phyloP scores from a whole-genome alignment of 2,329 filamentous ascomycete genomes.

The Colletotrichum sidae region DNA sequence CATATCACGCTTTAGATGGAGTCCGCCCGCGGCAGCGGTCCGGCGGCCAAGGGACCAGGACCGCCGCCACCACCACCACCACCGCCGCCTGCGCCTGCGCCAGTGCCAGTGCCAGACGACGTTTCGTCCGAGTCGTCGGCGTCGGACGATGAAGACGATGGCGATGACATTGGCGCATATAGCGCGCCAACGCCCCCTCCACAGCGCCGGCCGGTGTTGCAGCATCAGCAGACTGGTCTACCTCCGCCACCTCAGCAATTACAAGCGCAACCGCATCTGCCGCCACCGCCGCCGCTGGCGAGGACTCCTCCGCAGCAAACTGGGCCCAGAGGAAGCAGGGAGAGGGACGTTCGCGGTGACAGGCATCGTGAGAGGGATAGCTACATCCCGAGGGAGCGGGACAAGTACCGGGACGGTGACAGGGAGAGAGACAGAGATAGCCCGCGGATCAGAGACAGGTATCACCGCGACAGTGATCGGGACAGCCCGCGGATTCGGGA shows the following conservation, averaged over 20 bases:
- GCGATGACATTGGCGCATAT: conserved; percentile 27
- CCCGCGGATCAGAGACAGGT: conserved; percentile 25
- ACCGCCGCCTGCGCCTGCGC: not conserved
- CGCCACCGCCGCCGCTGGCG: conserved; percentile 2
- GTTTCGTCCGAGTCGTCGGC: conserved; percentile 23
- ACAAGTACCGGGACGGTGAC: conserved; percentile 30
- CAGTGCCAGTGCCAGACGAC: conserved; percentile 7
- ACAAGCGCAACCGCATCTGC: not conserved
- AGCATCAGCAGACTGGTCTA: not conserved
- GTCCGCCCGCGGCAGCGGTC: conserved; percentile 26
- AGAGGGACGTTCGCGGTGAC: conserved; percentile 18
- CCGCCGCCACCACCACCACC: conserved; percentile 8
- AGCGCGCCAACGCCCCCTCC: conserved; percentile 29
- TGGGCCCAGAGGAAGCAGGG: conserved; percentile 11
- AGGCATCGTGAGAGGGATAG: conserved; percentile 19
- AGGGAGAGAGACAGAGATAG: conserved; percentile 34
- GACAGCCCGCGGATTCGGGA: not conserved
- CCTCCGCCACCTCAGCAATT: conserved; percentile 15
- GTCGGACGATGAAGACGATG: conserved; percentile 33
- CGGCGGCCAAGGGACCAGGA: conserved; percentile 12
- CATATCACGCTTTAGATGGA: conserved; percentile 18
- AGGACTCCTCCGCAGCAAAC: conserved; percentile 4
- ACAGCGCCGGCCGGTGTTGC: conserved; percentile 12
- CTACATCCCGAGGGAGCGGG: conserved; percentile 23
- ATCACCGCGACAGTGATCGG: not conserved